phyloP scores from a whole-genome alignment of 768 basidiomycete genomes.

The Rhizopogon vinicolor region DNA sequence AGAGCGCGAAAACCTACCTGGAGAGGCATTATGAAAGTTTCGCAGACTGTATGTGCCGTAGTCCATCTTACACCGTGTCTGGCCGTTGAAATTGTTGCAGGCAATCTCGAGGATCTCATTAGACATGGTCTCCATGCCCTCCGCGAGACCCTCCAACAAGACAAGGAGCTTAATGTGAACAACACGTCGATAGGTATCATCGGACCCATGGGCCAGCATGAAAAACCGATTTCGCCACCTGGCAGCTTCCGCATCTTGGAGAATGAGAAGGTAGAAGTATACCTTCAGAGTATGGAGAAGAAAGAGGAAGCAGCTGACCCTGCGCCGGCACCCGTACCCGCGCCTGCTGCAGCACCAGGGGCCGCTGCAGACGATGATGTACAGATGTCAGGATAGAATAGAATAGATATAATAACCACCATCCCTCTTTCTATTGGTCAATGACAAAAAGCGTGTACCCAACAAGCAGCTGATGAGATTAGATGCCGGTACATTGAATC shows the following conservation, averaged over 20 bases:
- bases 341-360: conserved; percentile 5
- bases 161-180: conserved; percentile 89
- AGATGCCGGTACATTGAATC: too few relatives aligned
- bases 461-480: not conserved
- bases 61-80: not conserved
- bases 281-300: conserved; percentile 73
- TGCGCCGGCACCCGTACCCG: conserved; percentile 32
- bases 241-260: conserved; percentile 86
- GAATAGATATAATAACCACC: conserved; percentile 11
- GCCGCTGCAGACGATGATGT: conserved; percentile 65
- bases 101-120: conserved; percentile 81
- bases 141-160: conserved; percentile 95
- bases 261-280: conserved; percentile 68
- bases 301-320: conserved; percentile 49
- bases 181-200: conserved; percentile 96
- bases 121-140: conserved; percentile 92
- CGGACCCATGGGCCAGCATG: conserved; percentile 62
- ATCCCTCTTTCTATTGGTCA: conserved; percentile 2
- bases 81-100: conserved; percentile 32
- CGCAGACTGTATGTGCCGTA: conserved; percentile 61
- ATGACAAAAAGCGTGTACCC: not conserved
- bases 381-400: conserved; percentile 69
- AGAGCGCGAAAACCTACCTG: conserved; percentile 97
- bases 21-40: conserved; percentile 93
- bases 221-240: conserved; percentile 45